Evolutionary conservation across 228 moss, liverwort and hornwort genomes (phyloP).

Genomic region (Sphagnum magellanicum): DNA sequence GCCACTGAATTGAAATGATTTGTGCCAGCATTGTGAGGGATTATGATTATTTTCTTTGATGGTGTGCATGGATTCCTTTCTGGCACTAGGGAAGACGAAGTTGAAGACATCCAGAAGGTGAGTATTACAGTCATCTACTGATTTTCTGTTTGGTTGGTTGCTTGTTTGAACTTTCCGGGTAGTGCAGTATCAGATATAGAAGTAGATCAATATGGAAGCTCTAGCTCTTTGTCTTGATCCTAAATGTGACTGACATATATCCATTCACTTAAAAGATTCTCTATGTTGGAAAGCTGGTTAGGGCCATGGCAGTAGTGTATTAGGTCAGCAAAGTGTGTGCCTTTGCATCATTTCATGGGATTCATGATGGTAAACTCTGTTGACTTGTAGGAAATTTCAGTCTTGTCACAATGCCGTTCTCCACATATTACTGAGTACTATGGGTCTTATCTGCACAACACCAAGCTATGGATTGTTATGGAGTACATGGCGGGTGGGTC

Average conservation of each 20-base stretch:
- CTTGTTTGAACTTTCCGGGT: too few relatives aligned
- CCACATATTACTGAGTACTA: slow-evolving; percentile 94
- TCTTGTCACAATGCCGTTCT: slow-evolving; percentile 97
- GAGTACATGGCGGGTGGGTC: slow-evolving; percentile 99
- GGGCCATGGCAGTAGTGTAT: too few relatives aligned
- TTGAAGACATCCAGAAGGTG: slow-evolving; percentile 99
- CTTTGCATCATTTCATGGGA: too few relatives aligned
- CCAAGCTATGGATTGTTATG: slow-evolving; percentile 97
- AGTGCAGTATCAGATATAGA: too few relatives aligned
- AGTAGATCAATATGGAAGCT: too few relatives aligned
- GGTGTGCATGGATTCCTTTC: slow-evolving; percentile 14
- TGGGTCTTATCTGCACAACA: slow-evolving; percentile 90
- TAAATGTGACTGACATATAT: background rate
- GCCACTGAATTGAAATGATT: too few relatives aligned
- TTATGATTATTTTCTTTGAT: slow-evolving; percentile 8
- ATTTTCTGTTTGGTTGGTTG: too few relatives aligned
- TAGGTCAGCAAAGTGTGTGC: too few relatives aligned
- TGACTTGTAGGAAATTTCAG: slow-evolving; percentile 81
- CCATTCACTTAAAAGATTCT: background rate
- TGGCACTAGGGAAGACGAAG: slow-evolving; percentile 80
- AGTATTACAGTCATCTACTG: background rate
- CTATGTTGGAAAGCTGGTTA: too few relatives aligned
- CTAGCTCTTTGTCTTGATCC: too few relatives aligned
- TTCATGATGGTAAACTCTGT: too few relatives aligned
- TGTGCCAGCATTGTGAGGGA: background rate